A percentile compares a stretch with the other conserved stretches of the same genome.
Evolutionary conservation across 352 stramenopile species (phyloP).

Genomic region (Peronospora belbahrii): DNA sequence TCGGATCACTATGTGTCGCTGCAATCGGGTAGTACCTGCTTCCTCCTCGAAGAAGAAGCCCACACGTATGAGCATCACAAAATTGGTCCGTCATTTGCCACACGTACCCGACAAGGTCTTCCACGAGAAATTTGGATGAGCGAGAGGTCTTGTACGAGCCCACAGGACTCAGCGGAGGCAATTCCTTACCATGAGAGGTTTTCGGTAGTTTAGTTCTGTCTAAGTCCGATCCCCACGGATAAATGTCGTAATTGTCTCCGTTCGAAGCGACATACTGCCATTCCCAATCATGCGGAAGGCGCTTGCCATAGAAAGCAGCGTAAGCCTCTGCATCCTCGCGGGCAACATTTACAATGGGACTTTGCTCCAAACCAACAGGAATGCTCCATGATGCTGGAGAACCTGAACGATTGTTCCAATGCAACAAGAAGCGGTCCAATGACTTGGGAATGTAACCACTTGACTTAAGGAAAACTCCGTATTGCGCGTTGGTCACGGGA

Average conservation of each 20-base stretch:
- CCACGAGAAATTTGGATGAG: constrained; percentile 40
- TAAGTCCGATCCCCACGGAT: constrained; percentile 50
- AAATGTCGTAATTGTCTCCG: constrained; percentile 42
- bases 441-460: constrained; percentile 51
- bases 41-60: constrained; percentile 64
- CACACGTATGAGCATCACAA: constrained; percentile 73
- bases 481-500: constrained; percentile 75
- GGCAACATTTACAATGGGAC: constrained; percentile 67
- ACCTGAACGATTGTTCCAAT: constrained; percentile 52
- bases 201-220: constrained; percentile 22
- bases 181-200: constrained; percentile 28
- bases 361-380: constrained; percentile 36
- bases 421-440: constrained; percentile 57
- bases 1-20: constrained; percentile 61
- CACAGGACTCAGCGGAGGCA: constrained; percentile 35
- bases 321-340: constrained; percentile 67
- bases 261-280: constrained; percentile 84
- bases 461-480: constrained; percentile 38
- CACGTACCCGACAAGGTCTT: constrained; percentile 75
- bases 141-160: constrained; percentile 41
- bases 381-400: constrained; percentile 36
- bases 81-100: constrained; percentile 86
- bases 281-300: constrained; percentile 77
- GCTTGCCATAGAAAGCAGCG: constrained; percentile 59
- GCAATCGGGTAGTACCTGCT: constrained; percentile 65